Percentiles rank a stretch among this genome's conserved stretches.
phyloP scores from a whole-genome alignment of 2,329 filamentous ascomycete genomes.

The Neonectria punicea region DNA sequence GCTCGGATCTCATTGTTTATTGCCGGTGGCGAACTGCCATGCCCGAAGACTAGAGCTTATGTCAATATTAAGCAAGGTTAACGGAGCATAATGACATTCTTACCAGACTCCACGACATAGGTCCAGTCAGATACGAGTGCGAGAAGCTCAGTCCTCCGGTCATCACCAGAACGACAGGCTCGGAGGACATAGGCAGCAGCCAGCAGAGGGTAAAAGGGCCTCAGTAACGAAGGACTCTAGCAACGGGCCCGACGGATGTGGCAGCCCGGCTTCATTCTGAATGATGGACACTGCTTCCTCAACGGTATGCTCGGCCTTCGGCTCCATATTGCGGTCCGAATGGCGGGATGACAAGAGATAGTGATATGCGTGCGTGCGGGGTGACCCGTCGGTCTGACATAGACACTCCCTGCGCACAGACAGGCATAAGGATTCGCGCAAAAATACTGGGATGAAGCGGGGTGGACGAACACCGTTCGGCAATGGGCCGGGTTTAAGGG shows the following conservation, averaged over 20 bases:
- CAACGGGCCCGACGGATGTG: constrained; percentile 2
- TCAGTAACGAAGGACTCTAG: constrained; percentile 7
- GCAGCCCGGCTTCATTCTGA: constrained; percentile 1
- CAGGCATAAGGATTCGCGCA: too few species aligned
- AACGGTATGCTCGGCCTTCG: not conserved
- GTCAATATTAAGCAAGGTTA: not conserved
- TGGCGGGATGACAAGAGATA: too few species aligned
- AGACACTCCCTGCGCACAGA: too few species aligned
- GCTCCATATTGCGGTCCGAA: not conserved
- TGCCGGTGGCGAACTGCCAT: constrained; percentile 1
- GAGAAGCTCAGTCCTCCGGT: not conserved
- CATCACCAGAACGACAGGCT: not conserved
- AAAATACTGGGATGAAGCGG: too few species aligned
- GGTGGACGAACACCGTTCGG: too few species aligned
- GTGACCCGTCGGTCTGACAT: too few species aligned
- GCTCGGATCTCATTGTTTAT: not conserved
- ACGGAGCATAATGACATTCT: constrained; percentile 4
- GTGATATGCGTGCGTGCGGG: too few species aligned
- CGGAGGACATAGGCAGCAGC: constrained; percentile 16
- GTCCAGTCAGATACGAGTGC: constrained; percentile 37
- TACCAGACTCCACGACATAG: constrained; percentile 42
- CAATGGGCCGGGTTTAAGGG: too few species aligned
- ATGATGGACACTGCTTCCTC: constrained; percentile 7
- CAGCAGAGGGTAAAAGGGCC: not conserved
- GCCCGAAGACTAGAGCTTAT: not conserved